Evolutionary conservation across 768 basidiomycete species (phyloP), one percentile per base, ranked within the genome.

Genomic region (Panus rudis): DNA sequence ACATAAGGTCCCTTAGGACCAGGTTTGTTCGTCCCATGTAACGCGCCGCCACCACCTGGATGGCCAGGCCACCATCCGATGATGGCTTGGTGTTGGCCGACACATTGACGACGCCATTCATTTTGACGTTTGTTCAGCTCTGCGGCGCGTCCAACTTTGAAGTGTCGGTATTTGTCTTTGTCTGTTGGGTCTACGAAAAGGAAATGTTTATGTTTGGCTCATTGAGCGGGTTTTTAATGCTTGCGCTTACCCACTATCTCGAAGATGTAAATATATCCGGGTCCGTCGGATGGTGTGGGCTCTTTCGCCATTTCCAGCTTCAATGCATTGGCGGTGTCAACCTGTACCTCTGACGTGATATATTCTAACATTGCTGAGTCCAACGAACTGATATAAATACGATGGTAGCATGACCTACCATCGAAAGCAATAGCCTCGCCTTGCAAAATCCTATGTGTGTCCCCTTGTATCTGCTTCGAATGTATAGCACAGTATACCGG

Each of bases 51-150:
- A 27, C 59, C 60, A 32, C 61, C 59, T 41, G 70, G 69, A 22
- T 69, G 66, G 17, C 73, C 74, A 2, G 89, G 89, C 70, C 79
- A 88, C 65, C 74, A 84, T 1, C 85, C 86, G 33, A 84, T 72
- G 13, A 85, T 62, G 27, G 87, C 73, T 40, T 81, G 84, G 51
- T 80, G 75, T 58, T 83, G 85, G 6, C 84, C 85, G 4, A 76
- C 76, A 47, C 89, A 92, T 52, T 87, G 84, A 52, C 83, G 89
- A 17, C 70, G 70, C 89, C 89, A 91, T 52, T 92, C 73, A 55
- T 82, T 78, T 35, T 89, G 69, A 23, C 89, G 71, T 52, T 81
- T 81, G 23, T 70, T 73, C 19, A 89, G 71, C 57, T 88, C 88
- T 26, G 75, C 73, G 1, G 89, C 71, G 25, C 88, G 76, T 13